Conservation (phyloP, 192 early-diverging fungal genomes). For the Gonapodya prolifera region DNA sequence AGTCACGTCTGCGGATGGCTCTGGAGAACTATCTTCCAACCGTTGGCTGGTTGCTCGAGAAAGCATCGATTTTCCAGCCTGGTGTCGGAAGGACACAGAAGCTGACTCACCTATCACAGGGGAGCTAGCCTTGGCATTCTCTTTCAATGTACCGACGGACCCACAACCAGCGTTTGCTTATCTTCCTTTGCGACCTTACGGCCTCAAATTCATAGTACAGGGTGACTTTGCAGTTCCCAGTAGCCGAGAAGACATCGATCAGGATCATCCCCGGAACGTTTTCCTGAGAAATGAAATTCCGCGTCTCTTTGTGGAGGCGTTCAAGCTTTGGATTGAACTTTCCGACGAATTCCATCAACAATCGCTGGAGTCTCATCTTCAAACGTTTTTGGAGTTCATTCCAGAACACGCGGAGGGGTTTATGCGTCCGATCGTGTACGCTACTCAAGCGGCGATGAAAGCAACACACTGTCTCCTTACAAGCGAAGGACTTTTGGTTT, state of each 20-base stretch:
- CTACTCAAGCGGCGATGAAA: not conserved
- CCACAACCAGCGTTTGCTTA: not conserved
- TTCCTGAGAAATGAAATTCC: not conserved
- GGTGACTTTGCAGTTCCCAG: not conserved
- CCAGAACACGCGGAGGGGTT: not conserved
- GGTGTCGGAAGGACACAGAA: not conserved
- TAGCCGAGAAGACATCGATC: not conserved
- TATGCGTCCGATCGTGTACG: not conserved
- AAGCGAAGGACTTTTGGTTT: not conserved
- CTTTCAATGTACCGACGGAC: not conserved
- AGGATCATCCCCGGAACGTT: not conserved
- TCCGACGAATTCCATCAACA: not conserved
- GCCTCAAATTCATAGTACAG: not conserved
- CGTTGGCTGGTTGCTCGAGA: not conserved
- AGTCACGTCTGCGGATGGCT: not conserved
- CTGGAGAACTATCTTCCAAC: not conserved
- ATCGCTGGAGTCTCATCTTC: not conserved
- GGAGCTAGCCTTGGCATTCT: not conserved
- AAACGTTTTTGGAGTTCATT: not conserved
- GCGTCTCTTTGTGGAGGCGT: not conserved
- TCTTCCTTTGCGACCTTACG: not conserved
- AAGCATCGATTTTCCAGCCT: not conserved
- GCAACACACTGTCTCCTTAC: not conserved
- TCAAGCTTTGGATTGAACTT: not conserved
- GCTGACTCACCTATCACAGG: not conserved